phyloP scores from a whole-genome alignment of 371 early-diverging fungal species.

The Smittium mucronatum region DNA sequence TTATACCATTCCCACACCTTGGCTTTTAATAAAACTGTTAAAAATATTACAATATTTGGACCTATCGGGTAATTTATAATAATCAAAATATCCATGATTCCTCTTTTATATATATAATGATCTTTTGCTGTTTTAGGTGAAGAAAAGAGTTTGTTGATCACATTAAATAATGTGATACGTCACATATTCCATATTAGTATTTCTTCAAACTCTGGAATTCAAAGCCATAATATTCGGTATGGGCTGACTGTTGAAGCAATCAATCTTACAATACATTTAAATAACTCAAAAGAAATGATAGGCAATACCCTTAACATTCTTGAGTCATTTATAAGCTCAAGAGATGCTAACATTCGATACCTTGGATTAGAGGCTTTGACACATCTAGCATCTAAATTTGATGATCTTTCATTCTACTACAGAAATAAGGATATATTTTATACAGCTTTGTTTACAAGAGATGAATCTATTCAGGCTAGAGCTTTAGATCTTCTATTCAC shows the following conservation, averaged over 20 bases:
- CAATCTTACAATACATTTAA: conserved; percentile 82
- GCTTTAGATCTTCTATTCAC: conserved; percentile 92
- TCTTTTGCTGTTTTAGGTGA: too few relatives aligned
- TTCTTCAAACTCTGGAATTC: conserved; percentile 18
- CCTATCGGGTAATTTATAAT: conserved; percentile 64
- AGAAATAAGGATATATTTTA: conserved; percentile 80
- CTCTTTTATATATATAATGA: too few relatives aligned
- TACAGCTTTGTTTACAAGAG: conserved; percentile 81
- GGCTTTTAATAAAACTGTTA: conserved; percentile 92
- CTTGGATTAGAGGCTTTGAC: conserved; percentile 93
- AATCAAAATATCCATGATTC: too few relatives aligned
- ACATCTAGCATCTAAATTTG: conserved; percentile 77
- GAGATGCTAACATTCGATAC: conserved; percentile 91
- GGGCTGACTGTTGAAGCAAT: conserved; percentile 93
- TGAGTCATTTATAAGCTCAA: conserved; percentile 75
- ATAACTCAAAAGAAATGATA: conserved; percentile 73
- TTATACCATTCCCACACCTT: conserved; percentile 93
- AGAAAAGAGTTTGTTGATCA: too few relatives aligned
- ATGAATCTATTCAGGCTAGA: conserved; percentile 86
- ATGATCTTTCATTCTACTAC: conserved; percentile 72
- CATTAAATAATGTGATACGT: too few relatives aligned
- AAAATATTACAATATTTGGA: conserved; percentile 89
- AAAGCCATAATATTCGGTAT: conserved; percentile 93
- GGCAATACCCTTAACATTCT: conserved; percentile 68
- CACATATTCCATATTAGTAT: background rate